Evolutionary conservation across 305 asterid species (phyloP).

Genomic region (Striga hermonthica): DNA sequence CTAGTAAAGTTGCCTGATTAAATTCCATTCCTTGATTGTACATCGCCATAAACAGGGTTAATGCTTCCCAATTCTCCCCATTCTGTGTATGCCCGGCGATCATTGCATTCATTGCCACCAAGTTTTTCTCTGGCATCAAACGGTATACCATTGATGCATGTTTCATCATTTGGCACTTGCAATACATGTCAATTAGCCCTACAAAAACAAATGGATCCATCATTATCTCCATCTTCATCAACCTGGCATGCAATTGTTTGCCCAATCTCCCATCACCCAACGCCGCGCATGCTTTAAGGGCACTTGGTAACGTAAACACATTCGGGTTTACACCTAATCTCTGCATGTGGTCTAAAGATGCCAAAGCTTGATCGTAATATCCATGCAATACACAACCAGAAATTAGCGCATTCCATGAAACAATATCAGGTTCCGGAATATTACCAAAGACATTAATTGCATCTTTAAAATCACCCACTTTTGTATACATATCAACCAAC

Average conservation of each 20-base stretch:
- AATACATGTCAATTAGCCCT: constrained; percentile 80
- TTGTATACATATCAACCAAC: constrained; percentile 85
- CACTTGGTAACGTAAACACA: constrained; percentile 80
- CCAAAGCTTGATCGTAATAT: constrained; percentile 50
- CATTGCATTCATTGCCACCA: constrained; percentile 68
- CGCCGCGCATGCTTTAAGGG: constrained; percentile 78
- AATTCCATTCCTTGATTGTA: constrained; percentile 42
- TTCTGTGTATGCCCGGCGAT: constrained; percentile 64
- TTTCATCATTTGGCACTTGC: constrained; percentile 55
- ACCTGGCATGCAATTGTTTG: constrained; percentile 54
- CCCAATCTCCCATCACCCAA: constrained; percentile 53
- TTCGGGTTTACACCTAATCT: constrained; percentile 57
- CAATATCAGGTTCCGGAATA: constrained; percentile 58
- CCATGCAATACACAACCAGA: constrained; percentile 72
- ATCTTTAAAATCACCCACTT: constrained; percentile 58
- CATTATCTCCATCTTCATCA: constrained; percentile 52
- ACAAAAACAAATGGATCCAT: constrained; percentile 64
- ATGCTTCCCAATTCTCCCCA: constrained; percentile 56
- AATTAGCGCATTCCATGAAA: constrained; percentile 87
- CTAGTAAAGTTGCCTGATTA: constrained; percentile 66
- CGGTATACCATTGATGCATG: constrained; percentile 52
- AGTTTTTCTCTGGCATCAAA: constrained; percentile 55
- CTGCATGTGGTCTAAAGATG: constrained; percentile 55
- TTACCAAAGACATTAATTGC: constrained; percentile 48
- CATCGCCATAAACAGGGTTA: constrained; percentile 55